Evolutionary conservation across 768 basidiomycete genomes (phyloP), one percentile per base, ranked within the genome.

Genomic region (Phylloporus rhodoxanthus): DNA sequence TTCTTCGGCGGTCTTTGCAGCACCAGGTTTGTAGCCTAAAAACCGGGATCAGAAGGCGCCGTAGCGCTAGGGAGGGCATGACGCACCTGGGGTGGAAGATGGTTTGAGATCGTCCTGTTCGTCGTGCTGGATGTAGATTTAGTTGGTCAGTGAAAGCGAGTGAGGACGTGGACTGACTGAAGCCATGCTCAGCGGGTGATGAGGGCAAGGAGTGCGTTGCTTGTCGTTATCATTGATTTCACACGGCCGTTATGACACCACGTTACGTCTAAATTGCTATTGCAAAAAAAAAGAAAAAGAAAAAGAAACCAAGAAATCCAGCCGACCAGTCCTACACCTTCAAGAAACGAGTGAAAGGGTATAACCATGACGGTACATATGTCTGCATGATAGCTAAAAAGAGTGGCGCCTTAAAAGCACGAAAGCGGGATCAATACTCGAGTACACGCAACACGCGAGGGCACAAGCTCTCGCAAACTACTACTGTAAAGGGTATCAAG

Each of bases 51-150:
- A 62, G 64, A 57, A 38, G 43, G n/a, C 44, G 54, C 48, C 46
- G 45, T 33, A 26, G 36, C 19, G 43, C 40, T 19, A 28, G 13
- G n/a, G 15, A 29, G 44, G 34, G 50, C 40, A 43, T 51, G 34
- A 47, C 58, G 39, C 38, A 82, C 87, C 88, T 70, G 85, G 85
- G 47, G 89, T 90, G 63, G 61, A 37, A 59, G 79, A 70, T 48
- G 87, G 84, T 44, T 72, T 71, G 52, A 91, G 75, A 60, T 91
- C 87, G 32, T 84, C 84, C 48, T 80, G 77, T 52, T 89, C 86
- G 11, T 87, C 80, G 56, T 76, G 57, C 74, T 77, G 47, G 57
- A 34, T 38, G 47, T 34, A 10, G 34, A 8, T 17, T 44, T 40
- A 15, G 54, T 55, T 19, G 47, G 39, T 39, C 37, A n/a, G 47